Evolutionary conservation across 108 stramenopile species (phyloP), one percentile per base, ranked within the genome.

Genomic region (Conticribra guillardii): DNA sequence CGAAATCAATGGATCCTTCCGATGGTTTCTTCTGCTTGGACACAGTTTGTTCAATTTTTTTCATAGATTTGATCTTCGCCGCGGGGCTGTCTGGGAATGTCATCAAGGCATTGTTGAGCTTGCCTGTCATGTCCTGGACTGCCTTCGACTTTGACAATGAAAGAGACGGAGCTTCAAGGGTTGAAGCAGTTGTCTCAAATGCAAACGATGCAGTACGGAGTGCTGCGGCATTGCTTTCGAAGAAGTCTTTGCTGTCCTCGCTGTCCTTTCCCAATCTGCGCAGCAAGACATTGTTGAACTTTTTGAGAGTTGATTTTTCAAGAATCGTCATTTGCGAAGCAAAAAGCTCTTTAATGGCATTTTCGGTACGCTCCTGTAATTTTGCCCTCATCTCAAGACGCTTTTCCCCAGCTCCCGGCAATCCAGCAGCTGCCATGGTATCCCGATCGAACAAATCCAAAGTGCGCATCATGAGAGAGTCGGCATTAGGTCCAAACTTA

Each of bases 21-120:
- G 64, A 67, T 11, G 87, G 88, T 55, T 92, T 83, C 70, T 91
- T 89, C 53, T 89, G 72, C 73, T 91, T 89, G 57, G 55, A 73
- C 18, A 74, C 82, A 16, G 73, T 74, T 37, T 80, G 76, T 28
- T 74, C 70, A 0, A 91, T 84, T 53, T 87, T 76, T 33, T 85
- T 84, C 49, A 74, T 71, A 51, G 84, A 49, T 64, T 79, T 84
- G 60, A 95, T 75, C 63, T 89, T 83, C 3, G 93, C 93, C 4
- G 84, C 83, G n/a, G 93, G 87, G 53, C 84, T 81, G 61, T 92
- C 90, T 0, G 86, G 78, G 69, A 94, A 91, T 16, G 77, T 60
- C 61, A 78, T 55, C 0, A 91, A 67, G 32, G 80, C 85, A 45
- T 83, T 81, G 50, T 85, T 90, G 34, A 94, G 80, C 50, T 80